Evolutionary conservation across 106 monocot genomes (phyloP).

Genomic region (Acorus gramineus): DNA sequence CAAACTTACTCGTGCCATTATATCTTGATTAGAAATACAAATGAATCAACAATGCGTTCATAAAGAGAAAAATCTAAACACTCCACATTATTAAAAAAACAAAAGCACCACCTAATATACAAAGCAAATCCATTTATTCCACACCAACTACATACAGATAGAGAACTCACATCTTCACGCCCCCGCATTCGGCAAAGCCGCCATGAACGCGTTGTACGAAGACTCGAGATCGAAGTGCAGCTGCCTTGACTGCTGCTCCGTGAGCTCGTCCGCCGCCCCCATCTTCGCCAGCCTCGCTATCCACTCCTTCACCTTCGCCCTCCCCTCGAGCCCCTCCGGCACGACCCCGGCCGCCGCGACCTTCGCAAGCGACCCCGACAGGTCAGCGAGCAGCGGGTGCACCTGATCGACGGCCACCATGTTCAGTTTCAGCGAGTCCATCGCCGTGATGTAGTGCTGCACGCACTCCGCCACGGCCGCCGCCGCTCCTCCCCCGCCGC

Average conservation of each 20-base stretch:
- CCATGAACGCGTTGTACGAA: constrained; percentile 80
- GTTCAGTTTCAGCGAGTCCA: constrained; percentile 66
- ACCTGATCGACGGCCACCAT: constrained; percentile 78
- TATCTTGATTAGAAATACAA: too few species aligned
- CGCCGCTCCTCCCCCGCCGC: constrained; percentile 9
- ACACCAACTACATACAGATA: too few species aligned
- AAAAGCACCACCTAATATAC: too few species aligned
- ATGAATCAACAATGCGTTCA: too few species aligned
- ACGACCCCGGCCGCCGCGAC: constrained; percentile 40
- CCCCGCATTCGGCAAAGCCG: constrained; percentile 31
- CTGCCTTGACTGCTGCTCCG: constrained; percentile 83
- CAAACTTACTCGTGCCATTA: too few species aligned
- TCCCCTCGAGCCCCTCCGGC: constrained; percentile 74
- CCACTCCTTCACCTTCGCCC: constrained; percentile 79
- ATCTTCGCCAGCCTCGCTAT: constrained; percentile 70
- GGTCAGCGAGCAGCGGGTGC: constrained; percentile 59
- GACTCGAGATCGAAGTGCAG: constrained; percentile 84
- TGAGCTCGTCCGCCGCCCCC: constrained; percentile 86
- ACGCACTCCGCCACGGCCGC: constrained; percentile 81
- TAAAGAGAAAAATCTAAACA: too few species aligned
- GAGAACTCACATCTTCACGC: constrained; percentile 9
- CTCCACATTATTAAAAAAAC: too few species aligned
- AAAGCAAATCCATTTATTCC: too few species aligned
- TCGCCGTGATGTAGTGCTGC: constrained; percentile 78
- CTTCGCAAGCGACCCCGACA: constrained; percentile 57